Evolutionary conservation across 1,139 yeast species (phyloP).

Genomic region (Pichia sp.): DNA sequence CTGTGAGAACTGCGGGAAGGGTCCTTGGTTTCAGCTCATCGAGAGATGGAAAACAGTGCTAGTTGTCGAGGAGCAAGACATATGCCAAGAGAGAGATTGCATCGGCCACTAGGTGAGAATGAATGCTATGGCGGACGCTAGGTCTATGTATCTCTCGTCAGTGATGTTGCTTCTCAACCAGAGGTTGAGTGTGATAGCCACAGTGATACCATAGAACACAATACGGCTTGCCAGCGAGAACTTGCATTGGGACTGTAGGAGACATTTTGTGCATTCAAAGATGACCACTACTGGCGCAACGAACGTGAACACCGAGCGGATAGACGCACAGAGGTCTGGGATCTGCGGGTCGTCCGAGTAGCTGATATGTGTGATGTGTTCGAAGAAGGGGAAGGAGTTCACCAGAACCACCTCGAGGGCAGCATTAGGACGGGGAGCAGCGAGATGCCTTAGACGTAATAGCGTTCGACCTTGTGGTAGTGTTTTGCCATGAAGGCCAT

Average conservation of each 20-base stretch:
- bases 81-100: conserved; percentile 48
- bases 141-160: conserved; percentile 15
- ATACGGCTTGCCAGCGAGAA: conserved; percentile 53
- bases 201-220: conserved; percentile 44
- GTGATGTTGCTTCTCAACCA: conserved; percentile 44
- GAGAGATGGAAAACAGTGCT: conserved; percentile 41
- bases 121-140: conserved; percentile 67
- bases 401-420: conserved; percentile 27
- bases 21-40: conserved; percentile 47
- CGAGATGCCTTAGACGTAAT: conserved; percentile 33
- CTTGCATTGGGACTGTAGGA: conserved; percentile 50
- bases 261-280: conserved; percentile 51
- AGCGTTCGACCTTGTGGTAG: conserved; percentile 35
- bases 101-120: conserved; percentile 62
- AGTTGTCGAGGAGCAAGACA: conserved; percentile 56
- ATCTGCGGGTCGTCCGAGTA: conserved; percentile 20
- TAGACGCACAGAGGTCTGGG: conserved; percentile 18
- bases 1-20: conserved; percentile 17
- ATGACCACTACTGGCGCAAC: conserved; percentile 50
- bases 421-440: conserved; percentile 21
- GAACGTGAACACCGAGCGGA: conserved; percentile 21
- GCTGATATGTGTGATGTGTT: conserved; percentile 1
- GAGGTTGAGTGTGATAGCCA: conserved; percentile 42
- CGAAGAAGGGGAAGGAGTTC: conserved; percentile 17
- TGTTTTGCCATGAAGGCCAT: conserved; percentile 39